Evolutionary conservation across 257 asterid species (phyloP).

Genomic region (Mitragyna speciosa): DNA sequence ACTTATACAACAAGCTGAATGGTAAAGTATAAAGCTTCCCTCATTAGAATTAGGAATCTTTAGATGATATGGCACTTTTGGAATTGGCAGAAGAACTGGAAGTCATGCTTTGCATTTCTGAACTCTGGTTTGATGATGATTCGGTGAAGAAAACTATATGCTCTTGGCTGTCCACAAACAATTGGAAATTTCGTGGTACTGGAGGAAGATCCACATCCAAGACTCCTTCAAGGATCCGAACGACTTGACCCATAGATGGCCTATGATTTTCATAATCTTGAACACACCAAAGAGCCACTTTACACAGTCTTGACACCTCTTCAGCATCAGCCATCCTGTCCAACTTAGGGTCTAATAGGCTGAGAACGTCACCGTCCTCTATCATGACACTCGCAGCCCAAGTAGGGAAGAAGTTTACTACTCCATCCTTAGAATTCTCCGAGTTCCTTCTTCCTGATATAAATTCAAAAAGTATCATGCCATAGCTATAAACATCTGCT

Average conservation of each 20-base stretch:
- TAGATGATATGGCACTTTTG: slow-evolving; percentile 25
- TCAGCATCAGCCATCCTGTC: slow-evolving; percentile 32
- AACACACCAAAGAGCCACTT: slow-evolving; percentile 53
- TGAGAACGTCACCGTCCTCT: slow-evolving; percentile 39
- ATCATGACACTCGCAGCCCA: slow-evolving; percentile 29
- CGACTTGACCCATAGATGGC: slow-evolving; percentile 48
- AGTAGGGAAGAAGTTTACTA: slow-evolving; percentile 37
- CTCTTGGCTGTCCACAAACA: slow-evolving; percentile 43
- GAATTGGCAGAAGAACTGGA: slow-evolving; percentile 43
- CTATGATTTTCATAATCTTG: slow-evolving; percentile 46
- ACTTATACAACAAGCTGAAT: background rate
- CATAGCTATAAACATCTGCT: slow-evolving; percentile 54
- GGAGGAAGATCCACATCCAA: slow-evolving; percentile 49
- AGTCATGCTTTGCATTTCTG: slow-evolving; percentile 38
- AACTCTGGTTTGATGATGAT: slow-evolving; percentile 54
- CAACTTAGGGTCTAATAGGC: slow-evolving; percentile 34
- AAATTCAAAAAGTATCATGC: slow-evolving; percentile 52
- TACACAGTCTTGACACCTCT: slow-evolving; percentile 38
- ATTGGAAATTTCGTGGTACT: slow-evolving; percentile 46
- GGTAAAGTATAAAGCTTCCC: background rate
- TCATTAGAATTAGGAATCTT: slow-evolving; percentile 10
- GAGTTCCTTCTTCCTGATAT: slow-evolving; percentile 46
- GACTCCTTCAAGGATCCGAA: slow-evolving; percentile 52
- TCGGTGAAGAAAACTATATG: slow-evolving; percentile 65
- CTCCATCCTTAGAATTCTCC: slow-evolving; percentile 33